Evolutionary conservation across 1,284 basidiomycete species (phyloP).

Genomic region (Kwoniella shivajii): DNA sequence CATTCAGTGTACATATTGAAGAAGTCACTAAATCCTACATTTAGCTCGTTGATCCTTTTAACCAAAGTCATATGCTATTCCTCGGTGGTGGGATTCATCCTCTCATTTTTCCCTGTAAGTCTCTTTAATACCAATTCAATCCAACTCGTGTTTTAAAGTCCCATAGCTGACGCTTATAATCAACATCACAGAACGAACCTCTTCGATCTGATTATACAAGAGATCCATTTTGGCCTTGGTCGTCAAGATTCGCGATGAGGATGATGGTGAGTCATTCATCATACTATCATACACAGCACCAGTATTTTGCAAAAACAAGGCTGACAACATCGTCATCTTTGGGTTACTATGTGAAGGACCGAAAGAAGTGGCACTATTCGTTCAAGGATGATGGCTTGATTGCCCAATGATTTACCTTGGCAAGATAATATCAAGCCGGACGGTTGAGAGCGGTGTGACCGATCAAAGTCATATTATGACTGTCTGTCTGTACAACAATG

Average conservation of each 20-base stretch:
- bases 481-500: too few species aligned
- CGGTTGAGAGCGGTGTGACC: neutral
- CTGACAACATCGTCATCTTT: neutral
- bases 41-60: conserved; percentile 9
- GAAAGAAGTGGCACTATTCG: conserved; percentile 14
- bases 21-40: neutral
- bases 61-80: conserved; percentile 22
- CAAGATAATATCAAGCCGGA: too few species aligned
- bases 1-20: neutral
- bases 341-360: neutral
- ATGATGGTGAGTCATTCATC: conserved; percentile 8
- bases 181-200: conserved; percentile 27
- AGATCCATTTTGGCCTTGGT: conserved; percentile 29
- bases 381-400: conserved; percentile 6
- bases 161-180: neutral
- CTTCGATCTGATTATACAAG: conserved; percentile 23
- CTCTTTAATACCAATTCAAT: too few species aligned
- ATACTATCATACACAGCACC: conserved; percentile 2
- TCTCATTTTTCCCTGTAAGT: conserved; percentile 22
- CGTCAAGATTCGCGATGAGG: conserved; percentile 16
- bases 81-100: conserved; percentile 7
- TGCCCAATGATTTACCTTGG: too few species aligned
- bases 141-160: too few species aligned
- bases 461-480: too few species aligned
- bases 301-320: neutral